These are phyloP conservation scores for Penicillium corylophilum DNA, from an alignment of 2,329 filamentous ascomycete species.

Conservation along the genomic window DNA sequence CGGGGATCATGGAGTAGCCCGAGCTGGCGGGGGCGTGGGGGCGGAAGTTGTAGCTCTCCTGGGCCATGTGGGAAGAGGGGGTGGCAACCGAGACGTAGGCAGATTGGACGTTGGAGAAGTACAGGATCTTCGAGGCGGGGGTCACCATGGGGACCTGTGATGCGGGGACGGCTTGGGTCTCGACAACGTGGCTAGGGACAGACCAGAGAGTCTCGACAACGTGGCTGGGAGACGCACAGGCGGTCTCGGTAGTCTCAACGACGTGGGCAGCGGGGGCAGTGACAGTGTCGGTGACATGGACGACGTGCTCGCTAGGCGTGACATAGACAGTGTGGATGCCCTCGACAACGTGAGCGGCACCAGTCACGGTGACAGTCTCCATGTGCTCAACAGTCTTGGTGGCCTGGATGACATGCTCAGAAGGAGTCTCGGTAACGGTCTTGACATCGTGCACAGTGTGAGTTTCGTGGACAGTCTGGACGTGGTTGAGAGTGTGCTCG, in stretches of 20 bases:
- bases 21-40: constrained; percentile 13
- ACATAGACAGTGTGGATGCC: constrained; percentile 14
- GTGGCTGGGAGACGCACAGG: constrained; percentile 4
- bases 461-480: neutral
- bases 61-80: constrained; percentile 5
- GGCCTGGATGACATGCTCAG: too few relatives aligned
- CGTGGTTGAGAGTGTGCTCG: constrained; percentile 3
- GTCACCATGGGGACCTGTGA: neutral
- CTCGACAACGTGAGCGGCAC: constrained; percentile 12
- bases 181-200: constrained; percentile 1
- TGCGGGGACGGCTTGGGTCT: neutral
- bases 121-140: constrained; percentile 5
- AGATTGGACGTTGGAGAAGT: constrained; percentile 1
- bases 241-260: constrained; percentile 16
- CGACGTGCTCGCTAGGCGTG: constrained; percentile 3
- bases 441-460: neutral
- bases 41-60: constrained; percentile 9
- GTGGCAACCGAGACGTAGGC: constrained; percentile 1
- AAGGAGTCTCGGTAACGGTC: too few relatives aligned
- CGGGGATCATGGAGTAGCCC: constrained; percentile 27
- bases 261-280: constrained; percentile 2
- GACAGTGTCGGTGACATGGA: constrained; percentile 5
- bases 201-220: constrained; percentile 5
- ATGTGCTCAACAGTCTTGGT: neutral
- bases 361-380: constrained; percentile 26